These are phyloP conservation scores for Wickerhamiella allomyrinae DNA, from an alignment of 805 yeast species.

Conservation along the genomic window DNA sequence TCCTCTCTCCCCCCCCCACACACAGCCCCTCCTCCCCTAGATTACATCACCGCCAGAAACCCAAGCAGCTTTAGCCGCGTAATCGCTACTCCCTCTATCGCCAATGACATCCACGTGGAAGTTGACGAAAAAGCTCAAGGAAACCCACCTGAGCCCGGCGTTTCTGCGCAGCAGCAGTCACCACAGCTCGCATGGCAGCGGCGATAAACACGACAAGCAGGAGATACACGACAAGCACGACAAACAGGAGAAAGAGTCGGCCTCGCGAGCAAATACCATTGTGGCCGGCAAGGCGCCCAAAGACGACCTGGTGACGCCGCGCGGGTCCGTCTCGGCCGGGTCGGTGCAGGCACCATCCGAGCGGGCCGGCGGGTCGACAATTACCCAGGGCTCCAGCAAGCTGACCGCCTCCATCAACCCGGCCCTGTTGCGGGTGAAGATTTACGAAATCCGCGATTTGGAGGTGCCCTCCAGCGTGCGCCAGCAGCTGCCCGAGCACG, in stretches of 20 bases:
- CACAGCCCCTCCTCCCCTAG: background rate
- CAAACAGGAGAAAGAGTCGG: background rate
- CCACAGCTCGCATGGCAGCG: background rate
- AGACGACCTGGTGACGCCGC: constrained; percentile 17
- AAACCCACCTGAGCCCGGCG: constrained; percentile 25
- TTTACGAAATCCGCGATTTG: constrained; percentile 25
- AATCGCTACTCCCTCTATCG: background rate
- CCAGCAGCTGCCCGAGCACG: constrained; percentile 16
- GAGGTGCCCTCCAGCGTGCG: constrained; percentile 35
- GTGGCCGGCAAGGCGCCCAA: constrained; percentile 1
- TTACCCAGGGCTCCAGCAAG: constrained; percentile 22
- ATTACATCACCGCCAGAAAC: background rate
- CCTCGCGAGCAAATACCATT: constrained; percentile 1
- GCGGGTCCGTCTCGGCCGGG: constrained; percentile 22
- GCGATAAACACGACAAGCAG: background rate
- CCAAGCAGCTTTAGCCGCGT: background rate
- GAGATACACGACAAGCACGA: background rate
- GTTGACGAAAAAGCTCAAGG: constrained; percentile 33
- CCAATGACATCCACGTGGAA: constrained; percentile 27
- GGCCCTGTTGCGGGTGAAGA: constrained; percentile 37
- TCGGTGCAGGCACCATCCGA: constrained; percentile 13
- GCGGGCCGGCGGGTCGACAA: background rate
- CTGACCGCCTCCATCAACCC: constrained; percentile 10
- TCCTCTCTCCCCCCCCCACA: background rate
- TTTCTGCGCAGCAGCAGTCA: constrained; percentile 13